Evolutionary conservation across 176 grass and related monocot genomes (phyloP).

Genomic region (Puccinellia tenuiflora): DNA sequence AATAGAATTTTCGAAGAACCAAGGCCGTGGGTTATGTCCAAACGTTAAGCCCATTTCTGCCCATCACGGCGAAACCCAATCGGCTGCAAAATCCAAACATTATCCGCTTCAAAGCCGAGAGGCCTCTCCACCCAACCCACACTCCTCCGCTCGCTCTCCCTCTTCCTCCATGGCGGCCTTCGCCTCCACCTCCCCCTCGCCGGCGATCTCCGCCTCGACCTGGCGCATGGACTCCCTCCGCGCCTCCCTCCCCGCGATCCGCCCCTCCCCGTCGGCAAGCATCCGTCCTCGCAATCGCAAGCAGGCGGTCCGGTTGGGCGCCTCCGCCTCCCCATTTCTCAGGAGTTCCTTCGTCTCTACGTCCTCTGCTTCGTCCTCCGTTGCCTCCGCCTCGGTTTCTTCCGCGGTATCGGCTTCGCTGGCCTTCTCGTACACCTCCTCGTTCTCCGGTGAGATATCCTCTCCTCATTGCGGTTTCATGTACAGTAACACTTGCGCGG

Average conservation of each 20-base stretch:
- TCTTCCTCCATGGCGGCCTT: conserved; percentile 43
- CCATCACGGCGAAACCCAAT: background rate
- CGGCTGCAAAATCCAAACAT: conserved; percentile 4
- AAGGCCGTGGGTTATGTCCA: background rate
- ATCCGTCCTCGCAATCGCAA: background rate
- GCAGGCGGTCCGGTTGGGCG: background rate
- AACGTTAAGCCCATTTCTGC: background rate
- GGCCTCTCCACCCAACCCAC: background rate
- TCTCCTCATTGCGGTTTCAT: background rate
- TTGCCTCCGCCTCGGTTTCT: background rate
- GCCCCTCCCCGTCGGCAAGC: background rate
- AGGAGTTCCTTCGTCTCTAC: conserved; percentile 5
- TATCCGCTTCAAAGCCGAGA: conserved; percentile 42
- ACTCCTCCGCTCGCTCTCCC: background rate
- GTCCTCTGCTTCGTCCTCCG: background rate
- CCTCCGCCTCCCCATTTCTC: background rate
- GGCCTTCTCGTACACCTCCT: conserved; percentile 6
- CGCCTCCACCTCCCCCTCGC: conserved; percentile 23
- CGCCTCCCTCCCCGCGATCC: conserved; percentile 32
- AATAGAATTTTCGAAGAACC: background rate
- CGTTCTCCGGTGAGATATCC: background rate
- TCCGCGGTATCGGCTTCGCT: background rate
- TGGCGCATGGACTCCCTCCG: conserved; percentile 60
- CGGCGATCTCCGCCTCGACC: conserved; percentile 24
- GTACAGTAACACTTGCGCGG: background rate